Conservation (phyloP, 2,329 filamentous ascomycete genomes). For the Herpomyces periplanetae region DNA sequence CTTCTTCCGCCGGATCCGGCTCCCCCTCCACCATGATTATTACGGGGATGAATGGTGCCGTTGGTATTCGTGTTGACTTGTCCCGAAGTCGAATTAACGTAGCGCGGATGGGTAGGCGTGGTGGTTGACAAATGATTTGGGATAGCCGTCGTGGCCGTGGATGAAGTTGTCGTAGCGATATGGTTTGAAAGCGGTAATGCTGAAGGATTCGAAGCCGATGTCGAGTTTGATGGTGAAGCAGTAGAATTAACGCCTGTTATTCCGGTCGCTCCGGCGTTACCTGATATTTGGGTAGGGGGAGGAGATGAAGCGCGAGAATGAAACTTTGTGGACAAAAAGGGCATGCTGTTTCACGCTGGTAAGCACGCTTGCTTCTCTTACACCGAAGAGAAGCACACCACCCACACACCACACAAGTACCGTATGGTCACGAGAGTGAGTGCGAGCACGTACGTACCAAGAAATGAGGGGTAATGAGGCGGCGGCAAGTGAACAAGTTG, state of each 20-base stretch:
- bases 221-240: constrained; percentile 6
- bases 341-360: too few species aligned
- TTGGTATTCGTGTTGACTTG: constrained; percentile 11
- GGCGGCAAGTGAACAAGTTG: constrained; percentile 3
- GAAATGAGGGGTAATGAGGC: too few species aligned
- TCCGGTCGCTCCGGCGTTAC: too few species aligned
- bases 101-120: constrained; percentile 31
- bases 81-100: constrained; percentile 36
- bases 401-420: too few species aligned
- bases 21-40: neutral
- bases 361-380: too few species aligned
- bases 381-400: too few species aligned
- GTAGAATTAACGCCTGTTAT: constrained; percentile 6
- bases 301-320: too few species aligned
- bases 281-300: too few species aligned
- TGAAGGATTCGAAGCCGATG: constrained; percentile 3
- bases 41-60: constrained; percentile 6
- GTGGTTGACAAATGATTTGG: constrained; percentile 9
- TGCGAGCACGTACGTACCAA: too few species aligned
- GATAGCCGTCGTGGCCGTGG: constrained; percentile 5
- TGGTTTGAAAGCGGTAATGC: constrained; percentile 2
- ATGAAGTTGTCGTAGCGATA: constrained; percentile 4
- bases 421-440: too few species aligned
- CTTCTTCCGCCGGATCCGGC: constrained; percentile 5
- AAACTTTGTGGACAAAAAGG: too few species aligned